Evolutionary conservation across 441 rosid genomes (phyloP).

Genomic region (Hypseocharis bilobata): DNA sequence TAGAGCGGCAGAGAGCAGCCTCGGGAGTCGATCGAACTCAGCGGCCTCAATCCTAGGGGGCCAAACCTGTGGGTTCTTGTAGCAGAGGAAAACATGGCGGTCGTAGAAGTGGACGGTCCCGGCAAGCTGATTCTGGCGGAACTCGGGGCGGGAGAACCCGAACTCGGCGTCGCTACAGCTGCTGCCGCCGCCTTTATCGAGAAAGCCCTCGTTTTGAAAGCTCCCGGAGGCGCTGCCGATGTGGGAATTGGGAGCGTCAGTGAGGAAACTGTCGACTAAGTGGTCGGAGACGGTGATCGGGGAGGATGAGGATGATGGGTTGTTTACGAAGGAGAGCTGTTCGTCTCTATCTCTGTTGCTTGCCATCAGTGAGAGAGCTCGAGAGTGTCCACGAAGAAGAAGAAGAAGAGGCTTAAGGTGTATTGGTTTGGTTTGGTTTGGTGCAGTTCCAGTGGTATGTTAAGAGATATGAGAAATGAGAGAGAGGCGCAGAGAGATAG

Average conservation of each 20-base stretch:
- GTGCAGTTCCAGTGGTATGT: conserved; percentile 15
- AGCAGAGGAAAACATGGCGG: conserved; percentile 84
- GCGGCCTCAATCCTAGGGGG: conserved; percentile 92
- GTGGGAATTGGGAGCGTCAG: conserved; percentile 46
- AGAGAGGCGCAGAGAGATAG: no score
- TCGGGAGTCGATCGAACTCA: conserved; percentile 97
- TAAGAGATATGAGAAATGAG: no score
- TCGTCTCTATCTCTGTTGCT: conserved; percentile 61
- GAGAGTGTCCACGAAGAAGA: background rate
- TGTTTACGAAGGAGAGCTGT: conserved; percentile 41
- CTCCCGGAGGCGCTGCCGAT: conserved; percentile 67
- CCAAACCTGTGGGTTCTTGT: conserved; percentile 91
- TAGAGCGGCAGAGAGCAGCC: conserved; percentile 84
- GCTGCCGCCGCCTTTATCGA: conserved; percentile 26
- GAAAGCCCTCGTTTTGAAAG: conserved; percentile 64
- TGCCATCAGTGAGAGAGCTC: conserved; percentile 33
- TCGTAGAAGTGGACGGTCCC: conserved; percentile 77
- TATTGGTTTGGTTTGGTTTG: no score
- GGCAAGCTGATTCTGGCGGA: conserved; percentile 49
- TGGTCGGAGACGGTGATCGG: conserved; percentile 57
- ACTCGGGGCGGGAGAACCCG: conserved; percentile 76
- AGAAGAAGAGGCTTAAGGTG: background rate
- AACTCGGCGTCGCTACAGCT: conserved; percentile 50
- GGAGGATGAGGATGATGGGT: conserved; percentile 54
- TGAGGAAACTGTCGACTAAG: conserved; percentile 43